Evolutionary conservation across 1,139 yeast genomes (phyloP), one percentile per base, ranked within the genome.

Genomic region (Yamadazyma dendronema): DNA sequence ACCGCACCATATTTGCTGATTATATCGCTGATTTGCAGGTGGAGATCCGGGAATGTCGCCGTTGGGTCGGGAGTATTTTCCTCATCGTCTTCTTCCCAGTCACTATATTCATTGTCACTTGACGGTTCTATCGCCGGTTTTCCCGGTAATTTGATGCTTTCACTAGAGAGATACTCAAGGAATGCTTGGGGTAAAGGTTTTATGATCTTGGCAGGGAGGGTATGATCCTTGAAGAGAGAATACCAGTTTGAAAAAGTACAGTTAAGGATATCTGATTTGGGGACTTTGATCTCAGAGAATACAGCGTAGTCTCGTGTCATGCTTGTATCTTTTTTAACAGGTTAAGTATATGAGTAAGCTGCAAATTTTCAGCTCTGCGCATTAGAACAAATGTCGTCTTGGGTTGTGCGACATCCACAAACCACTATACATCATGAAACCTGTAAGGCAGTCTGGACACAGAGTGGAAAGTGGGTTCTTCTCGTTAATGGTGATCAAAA

Each of bases 181-280:
- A 92, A 92, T 16, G 65, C 69, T 19, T 61, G 50, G 0, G 96
- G 95, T 4, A 88, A 56, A 0, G 94, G 88, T 37, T 61, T 67
- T 19, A 90, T 57, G 5, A 89, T 68, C 23, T 64, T 59, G 0
- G 87, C 66, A 35, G 74, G 71, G 77, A 54, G 78, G 0, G 76
- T 61, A 43, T 79, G 61, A 2, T 63, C 55, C 37, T 67, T 62
- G 56, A 85, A 85, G 35, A 59, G 54, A 2, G 65, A 55, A 49
- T 82, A 77, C 98, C 98, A 92, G 10, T 63, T 52, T 0, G 95
- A 83, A 54, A 78, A 89, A 14, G 79, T 65, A 53, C 96, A 88
- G 54, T 77, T 75, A 35, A 79, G 54, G 4, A 90, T 65, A 33
- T 85, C 87, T 6, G 61, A 59, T 28, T 55, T 57, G 0, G 78